Conservation (phyloP, 441 rosid species). For the Monsonia emarginata region DNA sequence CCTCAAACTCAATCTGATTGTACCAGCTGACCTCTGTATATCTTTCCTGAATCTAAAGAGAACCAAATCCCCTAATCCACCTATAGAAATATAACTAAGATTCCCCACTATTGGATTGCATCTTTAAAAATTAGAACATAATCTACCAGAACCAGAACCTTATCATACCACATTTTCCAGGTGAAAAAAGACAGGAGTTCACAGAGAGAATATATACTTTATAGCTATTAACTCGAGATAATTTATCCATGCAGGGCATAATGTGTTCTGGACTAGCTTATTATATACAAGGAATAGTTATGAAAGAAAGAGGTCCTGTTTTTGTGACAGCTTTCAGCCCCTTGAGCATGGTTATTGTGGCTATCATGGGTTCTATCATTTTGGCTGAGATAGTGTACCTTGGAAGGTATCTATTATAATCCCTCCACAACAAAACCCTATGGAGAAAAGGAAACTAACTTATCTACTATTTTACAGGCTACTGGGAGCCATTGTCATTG, state of each 20-base stretch:
- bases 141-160: neutral
- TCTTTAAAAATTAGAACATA: neutral
- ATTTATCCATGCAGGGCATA: conserved; percentile 49
- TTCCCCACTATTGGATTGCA: neutral
- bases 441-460: neutral
- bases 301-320: conserved; percentile 78
- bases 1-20: neutral
- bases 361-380: conserved; percentile 56
- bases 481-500: conserved; percentile 63
- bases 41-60: neutral
- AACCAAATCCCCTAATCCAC: neutral
- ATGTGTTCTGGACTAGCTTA: conserved; percentile 67
- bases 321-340: conserved; percentile 78
- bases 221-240: neutral
- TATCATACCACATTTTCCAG: neutral
- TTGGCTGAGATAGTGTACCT: conserved; percentile 61
- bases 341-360: conserved; percentile 68
- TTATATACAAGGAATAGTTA: conserved; percentile 63
- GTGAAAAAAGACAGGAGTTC: neutral
- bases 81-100: neutral
- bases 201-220: neutral
- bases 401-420: conserved; percentile 48
- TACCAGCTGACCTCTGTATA: neutral
- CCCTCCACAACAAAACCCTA: neutral
- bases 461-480: conserved; percentile 37